Evolutionary conservation across 169 alveolate species (phyloP), one percentile per base, ranked within the genome.

Genomic region (Plasmodium vivax): DNA sequence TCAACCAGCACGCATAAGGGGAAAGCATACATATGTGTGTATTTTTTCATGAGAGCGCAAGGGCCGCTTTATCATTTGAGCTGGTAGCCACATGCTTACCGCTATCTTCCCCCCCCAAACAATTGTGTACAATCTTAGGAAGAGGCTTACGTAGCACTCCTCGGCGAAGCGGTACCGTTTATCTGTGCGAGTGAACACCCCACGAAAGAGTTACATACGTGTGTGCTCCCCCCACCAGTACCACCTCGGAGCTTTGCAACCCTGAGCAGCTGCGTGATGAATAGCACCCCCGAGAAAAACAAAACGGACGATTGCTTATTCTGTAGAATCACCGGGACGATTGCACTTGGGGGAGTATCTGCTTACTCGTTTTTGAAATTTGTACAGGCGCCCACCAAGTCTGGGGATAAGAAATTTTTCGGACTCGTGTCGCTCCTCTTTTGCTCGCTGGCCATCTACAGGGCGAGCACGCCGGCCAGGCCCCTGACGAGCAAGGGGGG

Each of bases 381-480:
- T 90, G 80, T 80, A 68, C 94, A 90, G 80, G 94, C 94, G 12
- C 58, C 68, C 47, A 79, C 54, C 71, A 80, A 62, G 72, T 56
- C 83, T 14, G 88, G 91, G 19, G 94, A 90, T 45, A 58, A 19
- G 82, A 43, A 9, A 23, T 90, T 90, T 80, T 90, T 90, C 72
- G 94, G 87, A 12, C 72, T 90, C 32, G 54, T 80, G 38, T 79
- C 90, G n/a, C 56, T 81, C 14, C 82, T 82, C 32, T 90, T 90
- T 10, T 47, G 94, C 45, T 36, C 75, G 36, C 51, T 90, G 36
- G 27, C 94, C n/a, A 16, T 80, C 41, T 90, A 90, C 68, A 80
- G 94, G 83, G 94, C 94, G 3, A 36, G n/a, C 10, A 90, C 83
- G 6, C 90, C 94, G 71, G 90, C 94, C 19, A 80, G 47, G 75